Base-by-base conservation (phyloP, 2,329 filamentous ascomycete species). In the Aspergillus sp. region DNA sequence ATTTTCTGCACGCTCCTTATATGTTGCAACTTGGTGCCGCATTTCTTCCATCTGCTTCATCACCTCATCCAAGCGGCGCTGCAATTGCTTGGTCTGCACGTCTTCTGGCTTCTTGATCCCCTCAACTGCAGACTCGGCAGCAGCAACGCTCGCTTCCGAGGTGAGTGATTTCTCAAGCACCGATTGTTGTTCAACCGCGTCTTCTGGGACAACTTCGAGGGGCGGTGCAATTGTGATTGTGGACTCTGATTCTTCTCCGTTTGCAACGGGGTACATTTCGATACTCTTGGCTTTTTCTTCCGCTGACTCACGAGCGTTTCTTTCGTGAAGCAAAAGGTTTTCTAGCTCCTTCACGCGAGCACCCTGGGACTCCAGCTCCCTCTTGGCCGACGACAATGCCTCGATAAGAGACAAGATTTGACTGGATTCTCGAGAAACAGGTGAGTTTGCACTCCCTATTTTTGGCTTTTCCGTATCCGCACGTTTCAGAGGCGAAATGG, bases 391-490 rank as follows among this genome's bases (percentile, higher is more conserved):
- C 45, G 85, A 86, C 39, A 98, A 73, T 19, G 88, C 88, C 58
- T 96, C 89, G 5, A 89, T 88, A 9, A 98, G 74, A 12, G 87
- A 82, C 4, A 91, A 72, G 46, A 96, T 88, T 59, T 95, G 89
- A 59, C 83, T 84, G 4, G 77, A 76, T 54, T 84, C 81, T 41
- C 68, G 65, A 36, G 69, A 69, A 12, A 73, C 67, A 5, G 76
- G 73, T 10, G 75, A 75, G 29, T 55, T 61, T 10, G 54, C 56
- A 12, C 60, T 45, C 41, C 54, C 56, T 45, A 76, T 71, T 61
- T 83, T 87, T 6, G 84, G 78, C 47, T 85, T 81, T 54, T 94
- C 88, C 0, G 86, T 90, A 28, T 86, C 82, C 4, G 77, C 77
- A 46, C 89, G 80, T 62, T 87, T 89, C 29, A 95, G 67, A 1